Percentiles rank a stretch among this genome's conserved stretches.
Conservation (phyloP, 192 early-diverging fungal genomes). For the Irineochytrium annulatum region DNA sequence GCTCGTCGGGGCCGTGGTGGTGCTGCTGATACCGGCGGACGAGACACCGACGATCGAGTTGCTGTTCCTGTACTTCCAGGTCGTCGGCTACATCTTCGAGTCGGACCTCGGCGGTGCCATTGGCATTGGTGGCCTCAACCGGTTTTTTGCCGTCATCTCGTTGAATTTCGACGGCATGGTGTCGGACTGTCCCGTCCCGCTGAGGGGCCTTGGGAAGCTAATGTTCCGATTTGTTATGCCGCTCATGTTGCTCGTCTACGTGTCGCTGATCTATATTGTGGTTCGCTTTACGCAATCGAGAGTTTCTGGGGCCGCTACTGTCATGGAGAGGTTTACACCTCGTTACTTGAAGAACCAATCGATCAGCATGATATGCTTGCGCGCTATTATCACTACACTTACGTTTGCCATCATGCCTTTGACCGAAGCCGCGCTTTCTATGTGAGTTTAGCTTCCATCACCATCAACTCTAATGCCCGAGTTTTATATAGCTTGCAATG, state of each 20-base stretch:
- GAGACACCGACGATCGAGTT: slow-evolving; percentile 21
- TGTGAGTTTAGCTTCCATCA: too few relatives aligned
- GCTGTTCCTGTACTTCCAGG: slow-evolving; percentile 25
- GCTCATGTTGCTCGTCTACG: not conserved
- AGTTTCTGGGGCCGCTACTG: not conserved
- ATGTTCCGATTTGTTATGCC: slow-evolving; percentile 23
- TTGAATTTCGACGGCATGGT: slow-evolving; percentile 19
- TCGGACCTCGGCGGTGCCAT: slow-evolving; percentile 1
- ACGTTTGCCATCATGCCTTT: slow-evolving; percentile 25
- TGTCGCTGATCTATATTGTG: not conserved
- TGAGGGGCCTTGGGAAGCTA: slow-evolving; percentile 14
- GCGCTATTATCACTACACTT: slow-evolving; percentile 8
- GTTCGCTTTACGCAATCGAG: too few relatives aligned
- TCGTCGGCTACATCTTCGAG: slow-evolving; percentile 17
- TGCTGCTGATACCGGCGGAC: slow-evolving; percentile 12
- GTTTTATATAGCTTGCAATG: too few relatives aligned
- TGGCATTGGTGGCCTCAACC: slow-evolving; percentile 5
- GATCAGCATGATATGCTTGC: slow-evolving; percentile 19
- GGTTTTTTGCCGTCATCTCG: slow-evolving; percentile 11
- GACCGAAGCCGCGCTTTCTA: slow-evolving; percentile 5
- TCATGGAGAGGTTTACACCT: not conserved
- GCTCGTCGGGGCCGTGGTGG: not conserved
- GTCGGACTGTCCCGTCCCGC: slow-evolving; percentile 8
- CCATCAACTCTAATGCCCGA: too few relatives aligned
- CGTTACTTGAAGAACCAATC: slow-evolving; percentile 14